A percentile compares a stretch with the other conserved stretches of the same genome.
phyloP scores from a whole-genome alignment of 2,329 filamentous ascomycete genomes.

The Herpotrichia juniperi region DNA sequence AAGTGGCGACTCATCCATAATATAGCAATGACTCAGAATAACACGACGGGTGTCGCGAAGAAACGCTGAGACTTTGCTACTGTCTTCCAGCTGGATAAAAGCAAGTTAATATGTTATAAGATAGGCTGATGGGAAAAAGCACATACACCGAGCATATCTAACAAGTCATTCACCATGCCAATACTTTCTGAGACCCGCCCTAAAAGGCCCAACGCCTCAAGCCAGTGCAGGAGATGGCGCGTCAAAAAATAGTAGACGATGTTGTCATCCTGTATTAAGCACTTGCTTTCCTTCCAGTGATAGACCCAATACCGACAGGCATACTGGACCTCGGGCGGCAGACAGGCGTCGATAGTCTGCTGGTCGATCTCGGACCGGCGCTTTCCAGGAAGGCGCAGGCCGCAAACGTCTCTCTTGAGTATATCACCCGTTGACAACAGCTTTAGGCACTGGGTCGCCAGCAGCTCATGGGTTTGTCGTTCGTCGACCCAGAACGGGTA shows the following conservation, averaged over 20 bases:
- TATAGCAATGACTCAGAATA: neutral
- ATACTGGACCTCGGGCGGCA: slow-evolving; percentile 25
- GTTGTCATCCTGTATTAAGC: slow-evolving; percentile 21
- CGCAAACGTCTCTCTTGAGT: slow-evolving; percentile 44
- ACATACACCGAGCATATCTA: neutral
- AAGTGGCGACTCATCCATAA: slow-evolving; percentile 22
- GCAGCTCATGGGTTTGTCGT: slow-evolving; percentile 24
- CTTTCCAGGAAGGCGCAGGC: slow-evolving; percentile 28
- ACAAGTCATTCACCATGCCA: neutral
- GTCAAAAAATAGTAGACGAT: slow-evolving; percentile 40
- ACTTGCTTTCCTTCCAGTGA: slow-evolving; percentile 10
- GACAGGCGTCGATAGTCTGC: neutral
- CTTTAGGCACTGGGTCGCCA: slow-evolving; percentile 40
- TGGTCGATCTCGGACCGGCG: neutral
- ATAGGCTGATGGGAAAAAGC: neutral
- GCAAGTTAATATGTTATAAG: neutral
- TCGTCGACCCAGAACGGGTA: slow-evolving; percentile 48
- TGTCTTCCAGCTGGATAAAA: neutral
- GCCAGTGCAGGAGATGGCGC: slow-evolving; percentile 48
- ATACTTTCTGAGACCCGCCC: neutral
- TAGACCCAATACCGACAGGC: too few species aligned
- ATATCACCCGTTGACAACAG: slow-evolving; percentile 27
- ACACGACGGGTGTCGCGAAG: neutral
- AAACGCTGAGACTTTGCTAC: neutral
- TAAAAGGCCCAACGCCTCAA: slow-evolving; percentile 48